Evolutionary conservation across 495 filamentous ascomycete species (phyloP).

Genomic region (Pyrenula massariospora): DNA sequence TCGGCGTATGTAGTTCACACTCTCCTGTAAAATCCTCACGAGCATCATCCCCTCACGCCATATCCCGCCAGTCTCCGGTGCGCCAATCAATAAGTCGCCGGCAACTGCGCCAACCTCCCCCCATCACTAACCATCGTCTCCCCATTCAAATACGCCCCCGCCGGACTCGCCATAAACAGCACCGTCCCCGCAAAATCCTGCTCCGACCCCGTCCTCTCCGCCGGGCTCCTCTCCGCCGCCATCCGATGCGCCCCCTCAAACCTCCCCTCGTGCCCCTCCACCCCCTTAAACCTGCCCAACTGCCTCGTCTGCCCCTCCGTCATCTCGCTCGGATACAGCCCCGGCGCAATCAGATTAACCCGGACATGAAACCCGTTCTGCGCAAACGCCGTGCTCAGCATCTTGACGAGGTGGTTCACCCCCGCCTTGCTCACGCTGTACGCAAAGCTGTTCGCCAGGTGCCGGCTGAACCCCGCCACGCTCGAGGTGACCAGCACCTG

Average conservation of each 20-base stretch:
- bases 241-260: slow-evolving; percentile 9
- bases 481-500: slow-evolving; percentile 38
- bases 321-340: slow-evolving; percentile 53
- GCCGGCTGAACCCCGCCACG: slow-evolving; percentile 37
- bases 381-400: slow-evolving; percentile 6
- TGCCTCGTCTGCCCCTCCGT: slow-evolving; percentile 33
- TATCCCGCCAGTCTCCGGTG: too few species aligned
- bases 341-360: slow-evolving; percentile 9
- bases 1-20: too few species aligned
- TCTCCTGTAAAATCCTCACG: too few species aligned
- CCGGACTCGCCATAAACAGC: slow-evolving; percentile 49
- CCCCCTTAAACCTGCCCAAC: too few species aligned
- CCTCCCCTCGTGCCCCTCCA: slow-evolving; percentile 20
- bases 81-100: slow-evolving; percentile 37
- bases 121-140: slow-evolving; percentile 46
- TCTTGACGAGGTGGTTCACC: slow-evolving; percentile 4
- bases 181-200: slow-evolving; percentile 55
- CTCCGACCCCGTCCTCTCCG: slow-evolving; percentile 36
- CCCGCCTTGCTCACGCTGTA: slow-evolving; percentile 41
- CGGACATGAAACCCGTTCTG: not conserved
- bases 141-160: slow-evolving; percentile 51
- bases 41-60: too few species aligned
- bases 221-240: slow-evolving; percentile 33
- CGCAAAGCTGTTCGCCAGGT: slow-evolving; percentile 31
- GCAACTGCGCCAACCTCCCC: slow-evolving; percentile 37